A percentile compares a stretch with the other conserved stretches of the same genome.
phyloP scores from a whole-genome alignment of 2,329 filamentous ascomycete species.

The Stachybotrys echinatus region DNA sequence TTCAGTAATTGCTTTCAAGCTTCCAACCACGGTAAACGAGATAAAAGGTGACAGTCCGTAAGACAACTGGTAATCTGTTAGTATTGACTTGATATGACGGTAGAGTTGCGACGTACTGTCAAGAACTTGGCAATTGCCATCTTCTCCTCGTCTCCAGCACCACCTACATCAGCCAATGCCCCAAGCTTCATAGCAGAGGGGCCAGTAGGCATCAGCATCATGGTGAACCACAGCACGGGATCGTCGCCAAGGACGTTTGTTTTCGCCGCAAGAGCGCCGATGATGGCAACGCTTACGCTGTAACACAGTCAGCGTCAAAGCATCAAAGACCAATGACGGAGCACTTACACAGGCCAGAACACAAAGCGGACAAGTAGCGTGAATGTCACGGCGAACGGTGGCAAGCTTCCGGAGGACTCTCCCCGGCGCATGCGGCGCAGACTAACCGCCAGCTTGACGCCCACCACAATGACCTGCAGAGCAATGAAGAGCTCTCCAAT shows the following conservation, averaged over 20 bases:
- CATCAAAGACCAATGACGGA: too few relatives aligned
- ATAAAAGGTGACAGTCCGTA: neutral
- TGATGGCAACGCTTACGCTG: conserved; percentile 2
- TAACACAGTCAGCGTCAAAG: neutral
- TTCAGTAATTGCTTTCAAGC: neutral
- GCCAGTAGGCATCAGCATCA: conserved; percentile 3
- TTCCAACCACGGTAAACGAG: neutral
- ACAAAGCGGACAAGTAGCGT: neutral
- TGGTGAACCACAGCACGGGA: conserved; percentile 2
- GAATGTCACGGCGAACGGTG: neutral
- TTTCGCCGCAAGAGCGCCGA: neutral
- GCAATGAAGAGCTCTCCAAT: conserved; percentile 3
- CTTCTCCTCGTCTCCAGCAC: conserved; percentile 1
- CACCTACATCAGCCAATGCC: neutral
- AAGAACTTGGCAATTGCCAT: conserved; percentile 3
- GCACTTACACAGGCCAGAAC: neutral
- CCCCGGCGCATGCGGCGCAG: neutral
- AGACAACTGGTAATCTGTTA: neutral
- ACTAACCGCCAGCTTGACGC: conserved; percentile 1
- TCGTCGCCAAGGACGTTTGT: neutral
- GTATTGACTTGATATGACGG: neutral
- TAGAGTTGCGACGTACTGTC: neutral
- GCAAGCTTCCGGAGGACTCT: neutral
- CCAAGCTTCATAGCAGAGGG: conserved; percentile 1
- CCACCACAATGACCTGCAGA: neutral